phyloP scores from a whole-genome alignment of 176 grass and related monocot genomes.

The Raddia guianensis region DNA sequence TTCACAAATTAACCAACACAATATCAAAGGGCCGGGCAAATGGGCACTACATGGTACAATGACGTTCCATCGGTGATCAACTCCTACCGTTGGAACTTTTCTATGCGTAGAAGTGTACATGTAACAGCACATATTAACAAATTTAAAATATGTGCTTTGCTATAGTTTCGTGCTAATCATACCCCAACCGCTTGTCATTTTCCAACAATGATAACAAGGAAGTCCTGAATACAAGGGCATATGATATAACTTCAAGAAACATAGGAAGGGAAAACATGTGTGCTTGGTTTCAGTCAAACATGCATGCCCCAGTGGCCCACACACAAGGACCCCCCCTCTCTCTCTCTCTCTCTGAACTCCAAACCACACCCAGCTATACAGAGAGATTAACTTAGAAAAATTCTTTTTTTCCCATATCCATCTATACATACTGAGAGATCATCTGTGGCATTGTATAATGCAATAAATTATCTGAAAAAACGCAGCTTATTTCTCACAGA shows the following conservation, averaged over 20 bases:
- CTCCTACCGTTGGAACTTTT: background rate
- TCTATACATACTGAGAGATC: background rate
- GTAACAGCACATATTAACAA: background rate
- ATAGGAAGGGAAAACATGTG: conserved; percentile 25
- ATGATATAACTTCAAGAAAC: conserved; percentile 41
- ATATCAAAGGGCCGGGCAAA: too few species aligned
- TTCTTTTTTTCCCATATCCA: too few species aligned
- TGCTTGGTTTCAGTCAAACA: conserved; percentile 40
- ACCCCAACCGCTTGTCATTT: conserved; percentile 24
- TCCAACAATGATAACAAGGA: conserved; percentile 37
- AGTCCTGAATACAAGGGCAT: conserved; percentile 44
- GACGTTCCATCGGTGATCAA: background rate
- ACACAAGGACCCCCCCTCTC: background rate
- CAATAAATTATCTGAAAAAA: background rate
- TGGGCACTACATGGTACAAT: background rate
- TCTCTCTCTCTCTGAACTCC: background rate
- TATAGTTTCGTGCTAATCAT: conserved; percentile 22
- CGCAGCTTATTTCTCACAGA: background rate
- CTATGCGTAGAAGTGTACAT: background rate
- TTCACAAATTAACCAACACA: background rate
- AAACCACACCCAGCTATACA: background rate
- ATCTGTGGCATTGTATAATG: background rate
- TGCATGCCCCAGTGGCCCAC: background rate
- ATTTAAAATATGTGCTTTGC: background rate
- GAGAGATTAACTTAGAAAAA: too few species aligned